Evolutionary conservation across 257 asterid species (phyloP).

Genomic region (Solanum corneliomulleri): DNA sequence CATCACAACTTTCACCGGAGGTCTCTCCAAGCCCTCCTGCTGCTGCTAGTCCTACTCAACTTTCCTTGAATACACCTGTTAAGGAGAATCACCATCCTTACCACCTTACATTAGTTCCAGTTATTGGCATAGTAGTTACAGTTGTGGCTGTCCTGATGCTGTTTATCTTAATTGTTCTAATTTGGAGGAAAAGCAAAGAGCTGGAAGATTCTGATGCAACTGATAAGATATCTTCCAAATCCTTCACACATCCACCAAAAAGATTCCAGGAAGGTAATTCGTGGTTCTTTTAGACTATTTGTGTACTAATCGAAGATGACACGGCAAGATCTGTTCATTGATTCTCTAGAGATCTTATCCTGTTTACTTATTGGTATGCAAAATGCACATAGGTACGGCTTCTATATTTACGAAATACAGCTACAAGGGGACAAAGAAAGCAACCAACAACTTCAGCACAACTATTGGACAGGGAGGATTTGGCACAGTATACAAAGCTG

Average conservation of each 20-base stretch:
- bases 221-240: slow-evolving; percentile 31
- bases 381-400: slow-evolving; percentile 53
- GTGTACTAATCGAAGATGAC: background rate
- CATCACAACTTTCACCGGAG: slow-evolving; percentile 39
- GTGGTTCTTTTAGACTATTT: background rate
- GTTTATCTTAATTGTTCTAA: slow-evolving; percentile 43
- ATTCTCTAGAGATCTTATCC: background rate
- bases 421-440: slow-evolving; percentile 79
- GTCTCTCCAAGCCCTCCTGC: slow-evolving; percentile 38
- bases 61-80: slow-evolving; percentile 21
- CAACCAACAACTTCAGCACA: slow-evolving; percentile 66
- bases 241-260: slow-evolving; percentile 35
- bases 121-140: slow-evolving; percentile 58
- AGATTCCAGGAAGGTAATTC: slow-evolving; percentile 62
- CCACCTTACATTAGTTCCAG: slow-evolving; percentile 53
- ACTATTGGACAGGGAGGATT: slow-evolving; percentile 91
- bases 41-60: slow-evolving; percentile 61
- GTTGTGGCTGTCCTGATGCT: slow-evolving; percentile 42
- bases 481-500: slow-evolving; percentile 78
- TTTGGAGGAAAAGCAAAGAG: slow-evolving; percentile 53
- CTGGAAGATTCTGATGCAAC: slow-evolving; percentile 35
- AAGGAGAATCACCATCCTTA: slow-evolving; percentile 37
- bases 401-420: slow-evolving; percentile 73
- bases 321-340: background rate
- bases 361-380: slow-evolving; percentile 1